Percentiles rank a stretch among this genome's conserved stretches.
These are phyloP conservation scores for Gossypium anomalum DNA, from an alignment of 345 rosid species.

Conservation along the genomic window DNA sequence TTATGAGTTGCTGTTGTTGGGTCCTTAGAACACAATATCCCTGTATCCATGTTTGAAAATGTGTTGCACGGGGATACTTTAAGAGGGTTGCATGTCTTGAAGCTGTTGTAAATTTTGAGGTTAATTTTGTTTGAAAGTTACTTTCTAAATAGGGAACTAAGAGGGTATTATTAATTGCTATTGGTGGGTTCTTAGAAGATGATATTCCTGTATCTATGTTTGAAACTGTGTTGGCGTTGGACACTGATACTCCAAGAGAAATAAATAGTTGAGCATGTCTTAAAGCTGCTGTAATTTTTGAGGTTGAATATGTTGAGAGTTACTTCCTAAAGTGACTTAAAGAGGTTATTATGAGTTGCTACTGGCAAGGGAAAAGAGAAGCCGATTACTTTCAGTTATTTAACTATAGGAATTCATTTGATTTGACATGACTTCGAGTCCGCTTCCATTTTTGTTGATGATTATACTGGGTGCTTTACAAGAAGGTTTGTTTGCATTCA, in stretches of 20 bases:
- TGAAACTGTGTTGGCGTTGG: not conserved
- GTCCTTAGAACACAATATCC: not conserved
- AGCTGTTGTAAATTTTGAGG: not conserved
- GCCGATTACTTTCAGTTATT: not conserved
- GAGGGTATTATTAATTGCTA: not conserved
- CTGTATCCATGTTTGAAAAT: not conserved
- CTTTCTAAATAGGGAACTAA: not conserved
- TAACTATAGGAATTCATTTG: not conserved
- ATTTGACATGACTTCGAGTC: not conserved
- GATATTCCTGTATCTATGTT: not conserved
- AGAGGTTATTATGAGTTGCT: not conserved
- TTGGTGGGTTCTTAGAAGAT: not conserved
- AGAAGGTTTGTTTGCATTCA: not conserved
- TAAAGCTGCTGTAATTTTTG: not conserved
- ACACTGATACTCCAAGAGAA: not conserved
- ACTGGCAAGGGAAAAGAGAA: not conserved
- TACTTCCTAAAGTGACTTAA: not conserved
- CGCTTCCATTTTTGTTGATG: not conserved
- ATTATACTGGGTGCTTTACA: not conserved
- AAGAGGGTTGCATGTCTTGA: not conserved
- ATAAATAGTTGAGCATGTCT: not conserved
- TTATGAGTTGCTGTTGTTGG: not conserved
- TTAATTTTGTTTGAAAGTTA: not conserved
- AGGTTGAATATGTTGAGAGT: not conserved
- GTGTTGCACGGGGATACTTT: not conserved